Base-by-base conservation (phyloP, 495 filamentous ascomycete species). In the Darksidea phi region DNA sequence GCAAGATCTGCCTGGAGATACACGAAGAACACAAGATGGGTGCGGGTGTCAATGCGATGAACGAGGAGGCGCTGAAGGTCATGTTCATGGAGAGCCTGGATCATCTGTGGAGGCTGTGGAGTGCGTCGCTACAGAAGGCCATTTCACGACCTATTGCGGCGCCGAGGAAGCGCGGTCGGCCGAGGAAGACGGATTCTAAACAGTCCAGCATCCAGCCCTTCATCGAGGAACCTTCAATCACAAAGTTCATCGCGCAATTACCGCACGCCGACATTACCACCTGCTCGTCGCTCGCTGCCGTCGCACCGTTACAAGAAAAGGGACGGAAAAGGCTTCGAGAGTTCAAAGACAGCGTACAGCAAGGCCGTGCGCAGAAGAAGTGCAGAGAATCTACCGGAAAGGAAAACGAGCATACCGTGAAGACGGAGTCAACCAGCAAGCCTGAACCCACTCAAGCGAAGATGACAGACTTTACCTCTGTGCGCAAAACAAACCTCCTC, bases 271-370 rank as follows among this genome's bases (percentile, higher is more conserved):
- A 77, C 8, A 76, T 88, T 59, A 73, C 73, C 36, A 56, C 72
- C 8, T 80, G 78, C 71, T 61, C 74, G 1, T 80, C 78, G 2
- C 55, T 79, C 11, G 61, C 71, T 15, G 80, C 80, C 36, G 72
- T 76, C 23, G 34, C 75, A 67, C 63, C 70, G 74, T 21, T 76
- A 67, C 64, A 77, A 17, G 71, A 76, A 10, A 84, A 84, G 64
- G 83, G 83, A 36, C 83, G 86, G 65, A 79, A 78, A 48, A 77
- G 84, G 5, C 79, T 88, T 18, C 78, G 82, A 63, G 83, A 86
- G 4, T 45, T 70, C 43, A 66, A 63, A 23, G 64, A 68, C 21
- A 63, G 56, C 48, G 52, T 55, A 5, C 38, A 52, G 18, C 56
- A 68, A 8, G 61, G 55, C 18, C 66, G 57, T 5, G 6, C 55